phyloP scores from a whole-genome alignment of 176 grass and related monocot species.

The Oryza rufipogon region DNA sequence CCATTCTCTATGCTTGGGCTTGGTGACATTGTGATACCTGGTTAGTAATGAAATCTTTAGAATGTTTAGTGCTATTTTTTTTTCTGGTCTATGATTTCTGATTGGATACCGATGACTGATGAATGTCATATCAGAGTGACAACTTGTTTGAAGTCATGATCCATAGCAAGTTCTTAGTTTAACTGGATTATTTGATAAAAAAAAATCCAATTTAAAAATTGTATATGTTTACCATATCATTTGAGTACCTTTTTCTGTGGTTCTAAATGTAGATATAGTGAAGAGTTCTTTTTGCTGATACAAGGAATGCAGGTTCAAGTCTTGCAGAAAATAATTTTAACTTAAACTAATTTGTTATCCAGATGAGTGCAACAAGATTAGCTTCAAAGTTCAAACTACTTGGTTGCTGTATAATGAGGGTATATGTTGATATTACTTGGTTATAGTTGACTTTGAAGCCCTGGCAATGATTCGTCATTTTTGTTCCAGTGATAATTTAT shows the following conservation, averaged over 20 bases:
- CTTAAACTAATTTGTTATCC: not conserved
- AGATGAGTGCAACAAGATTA: not conserved
- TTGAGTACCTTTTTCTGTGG: not conserved
- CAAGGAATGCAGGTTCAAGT: not conserved
- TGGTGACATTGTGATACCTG: slow-evolving; percentile 96
- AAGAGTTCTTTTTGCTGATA: not conserved
- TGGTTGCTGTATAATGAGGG: not conserved
- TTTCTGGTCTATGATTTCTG: not conserved
- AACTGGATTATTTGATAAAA: not conserved
- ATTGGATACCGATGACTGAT: not conserved
- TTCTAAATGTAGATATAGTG: not conserved
- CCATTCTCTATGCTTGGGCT: slow-evolving; percentile 96
- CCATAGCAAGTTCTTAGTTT: not conserved
- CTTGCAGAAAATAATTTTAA: slow-evolving; percentile 1
- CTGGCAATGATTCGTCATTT: not conserved
- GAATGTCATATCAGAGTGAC: not conserved
- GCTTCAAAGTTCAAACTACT: slow-evolving; percentile 2
- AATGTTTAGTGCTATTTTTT: slow-evolving; percentile 16
- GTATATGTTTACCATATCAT: not conserved
- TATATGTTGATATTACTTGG: not conserved
- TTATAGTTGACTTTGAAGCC: not conserved
- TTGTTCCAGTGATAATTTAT: not conserved
- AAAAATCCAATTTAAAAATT: not conserved
- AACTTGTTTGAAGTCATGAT: not conserved
- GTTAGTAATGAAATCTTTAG: slow-evolving; percentile 36